Evolutionary conservation across 2,329 filamentous ascomycete genomes (phyloP).

Genomic region (Ceratocystiopsis brevicomis): DNA sequence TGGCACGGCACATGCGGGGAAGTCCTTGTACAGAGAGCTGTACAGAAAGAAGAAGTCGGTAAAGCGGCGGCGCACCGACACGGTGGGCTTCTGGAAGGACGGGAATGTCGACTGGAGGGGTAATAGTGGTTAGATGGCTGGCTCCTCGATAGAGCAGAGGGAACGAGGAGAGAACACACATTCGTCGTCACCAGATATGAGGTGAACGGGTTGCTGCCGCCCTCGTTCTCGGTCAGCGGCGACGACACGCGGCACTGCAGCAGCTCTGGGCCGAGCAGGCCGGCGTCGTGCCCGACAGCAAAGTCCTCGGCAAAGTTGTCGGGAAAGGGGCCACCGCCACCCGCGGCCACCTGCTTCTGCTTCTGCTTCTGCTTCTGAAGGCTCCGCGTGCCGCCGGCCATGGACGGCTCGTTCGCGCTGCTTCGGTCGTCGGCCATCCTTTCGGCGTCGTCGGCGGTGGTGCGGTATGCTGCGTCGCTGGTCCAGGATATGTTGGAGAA

Average conservation of each 20-base stretch:
- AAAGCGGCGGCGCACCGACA: slow-evolving; percentile 72
- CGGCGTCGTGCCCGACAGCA: slow-evolving; percentile 33
- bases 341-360: slow-evolving; percentile 19
- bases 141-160: too few relatives aligned
- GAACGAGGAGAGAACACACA: slow-evolving; percentile 26
- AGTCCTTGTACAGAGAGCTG: slow-evolving; percentile 74
- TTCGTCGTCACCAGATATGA: slow-evolving; percentile 88
- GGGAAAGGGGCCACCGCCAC: slow-evolving; percentile 29
- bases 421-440: slow-evolving; percentile 3
- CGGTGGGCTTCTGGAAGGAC: slow-evolving; percentile 68
- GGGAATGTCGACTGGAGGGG: slow-evolving; percentile 65
- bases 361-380: slow-evolving; percentile 11
- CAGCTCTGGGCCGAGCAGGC: slow-evolving; percentile 49
- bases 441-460: slow-evolving; percentile 20
- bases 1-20: slow-evolving; percentile 78
- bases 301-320: slow-evolving; percentile 29
- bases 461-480: slow-evolving; percentile 28
- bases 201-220: slow-evolving; percentile 89
- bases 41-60: slow-evolving; percentile 96
- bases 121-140: too few relatives aligned
- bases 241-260: slow-evolving; percentile 69
- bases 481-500: slow-evolving; percentile 72
- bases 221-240: slow-evolving; percentile 87
- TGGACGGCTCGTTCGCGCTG: slow-evolving; percentile 3
- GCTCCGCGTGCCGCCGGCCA: slow-evolving; percentile 1